These are phyloP conservation scores for Aureobasidium sp. DNA, from an alignment of 2,329 filamentous ascomycete genomes.

Conservation along the genomic window DNA sequence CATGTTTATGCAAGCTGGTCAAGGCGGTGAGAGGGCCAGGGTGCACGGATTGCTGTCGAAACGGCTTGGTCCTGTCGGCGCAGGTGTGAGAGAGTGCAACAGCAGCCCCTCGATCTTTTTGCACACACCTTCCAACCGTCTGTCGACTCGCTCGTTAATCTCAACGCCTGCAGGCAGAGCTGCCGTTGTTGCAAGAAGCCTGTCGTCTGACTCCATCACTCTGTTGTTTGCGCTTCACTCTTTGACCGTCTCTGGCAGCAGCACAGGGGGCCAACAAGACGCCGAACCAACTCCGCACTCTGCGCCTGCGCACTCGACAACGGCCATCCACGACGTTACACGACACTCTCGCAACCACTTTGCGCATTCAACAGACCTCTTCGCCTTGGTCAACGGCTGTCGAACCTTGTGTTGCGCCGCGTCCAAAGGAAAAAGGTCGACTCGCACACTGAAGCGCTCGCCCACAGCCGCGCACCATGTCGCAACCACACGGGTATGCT, in stretches of 20 bases:
- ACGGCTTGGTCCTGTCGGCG: not conserved
- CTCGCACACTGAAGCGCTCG: not conserved
- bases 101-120: slow-evolving; percentile 8
- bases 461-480: not conserved
- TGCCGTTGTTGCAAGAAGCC: not conserved
- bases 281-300: not conserved
- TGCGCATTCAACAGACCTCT: not conserved
- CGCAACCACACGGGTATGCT: slow-evolving; percentile 13
- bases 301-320: not conserved
- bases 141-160: not conserved
- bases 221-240: not conserved
- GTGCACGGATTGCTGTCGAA: not conserved
- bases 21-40: not conserved
- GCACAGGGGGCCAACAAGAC: not conserved
- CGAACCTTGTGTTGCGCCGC: not conserved
- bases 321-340: not conserved
- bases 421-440: not conserved
- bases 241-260: not conserved
- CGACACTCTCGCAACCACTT: not conserved
- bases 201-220: not conserved
- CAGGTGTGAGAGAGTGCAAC: slow-evolving; percentile 1
- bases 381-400: not conserved
- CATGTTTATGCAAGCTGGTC: not conserved
- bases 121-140: not conserved
- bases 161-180: slow-evolving; percentile 4